Percentiles rank a stretch among this genome's conserved stretches.
Evolutionary conservation across 2,329 filamentous ascomycete species (phyloP).

Genomic region (Mariannaea elegans): DNA sequence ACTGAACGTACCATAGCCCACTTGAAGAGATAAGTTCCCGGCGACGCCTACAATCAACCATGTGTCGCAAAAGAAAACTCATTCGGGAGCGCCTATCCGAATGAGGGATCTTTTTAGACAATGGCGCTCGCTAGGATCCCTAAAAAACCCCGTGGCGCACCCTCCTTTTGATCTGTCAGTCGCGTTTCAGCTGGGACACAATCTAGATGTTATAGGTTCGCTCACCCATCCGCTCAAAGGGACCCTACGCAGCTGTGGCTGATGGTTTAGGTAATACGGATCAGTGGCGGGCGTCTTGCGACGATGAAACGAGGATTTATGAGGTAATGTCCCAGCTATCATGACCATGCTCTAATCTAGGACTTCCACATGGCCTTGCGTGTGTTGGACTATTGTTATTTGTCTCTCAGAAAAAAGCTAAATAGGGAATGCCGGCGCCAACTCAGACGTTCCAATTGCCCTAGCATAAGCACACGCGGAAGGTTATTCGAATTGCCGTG

Average conservation of each 20-base stretch:
- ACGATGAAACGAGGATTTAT: conserved; percentile 1
- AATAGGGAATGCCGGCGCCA: too few species aligned
- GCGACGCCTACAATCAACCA: not conserved
- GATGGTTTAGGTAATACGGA: not conserved
- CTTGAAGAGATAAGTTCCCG: not conserved
- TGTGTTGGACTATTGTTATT: not conserved
- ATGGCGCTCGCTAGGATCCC: conserved; percentile 11
- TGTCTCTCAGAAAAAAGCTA: not conserved
- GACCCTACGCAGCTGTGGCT: not conserved
- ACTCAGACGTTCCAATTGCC: too few species aligned
- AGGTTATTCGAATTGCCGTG: not conserved
- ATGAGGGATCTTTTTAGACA: not conserved
- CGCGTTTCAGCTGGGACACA: conserved; percentile 15
- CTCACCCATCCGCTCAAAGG: too few species aligned
- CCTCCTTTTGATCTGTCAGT: conserved; percentile 11
- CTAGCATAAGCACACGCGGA: too few species aligned
- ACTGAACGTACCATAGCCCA: not conserved
- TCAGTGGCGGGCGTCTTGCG: not conserved
- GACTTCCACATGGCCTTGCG: not conserved
- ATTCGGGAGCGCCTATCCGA: conserved; percentile 13
- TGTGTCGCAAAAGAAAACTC: conserved; percentile 5
- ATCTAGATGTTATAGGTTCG: too few species aligned
- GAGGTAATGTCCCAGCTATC: not conserved
- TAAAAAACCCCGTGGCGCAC: conserved; percentile 24
- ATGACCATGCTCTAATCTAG: not conserved